These are phyloP conservation scores for Chamaenerion angustifolium DNA, from an alignment of 345 rosid genomes.

Conservation along the genomic window DNA sequence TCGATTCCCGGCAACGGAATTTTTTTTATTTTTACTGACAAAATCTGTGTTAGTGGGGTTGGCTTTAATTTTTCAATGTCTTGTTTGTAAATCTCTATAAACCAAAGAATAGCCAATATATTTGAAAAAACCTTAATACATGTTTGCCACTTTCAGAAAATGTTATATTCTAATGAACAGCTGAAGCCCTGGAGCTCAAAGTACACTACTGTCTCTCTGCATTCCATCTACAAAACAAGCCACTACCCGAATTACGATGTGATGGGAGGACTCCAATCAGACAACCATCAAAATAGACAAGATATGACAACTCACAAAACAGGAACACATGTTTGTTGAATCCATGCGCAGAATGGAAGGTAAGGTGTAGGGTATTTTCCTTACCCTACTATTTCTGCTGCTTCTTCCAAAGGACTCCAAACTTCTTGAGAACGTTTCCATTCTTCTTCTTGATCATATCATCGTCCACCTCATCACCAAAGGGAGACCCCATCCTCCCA, in stretches of 20 bases:
- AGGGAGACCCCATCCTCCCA: constrained; percentile 35
- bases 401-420: constrained; percentile 95
- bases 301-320: not conserved
- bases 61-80: too few species aligned
- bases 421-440: constrained; percentile 85
- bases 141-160: too few species aligned
- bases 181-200: not conserved
- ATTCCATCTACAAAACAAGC: constrained; percentile 4
- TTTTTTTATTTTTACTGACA: not conserved
- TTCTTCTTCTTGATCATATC: constrained; percentile 82
- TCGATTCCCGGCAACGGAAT: constrained; percentile 90
- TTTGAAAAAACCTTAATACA: too few species aligned
- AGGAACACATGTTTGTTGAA: not conserved
- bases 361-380: too few species aligned
- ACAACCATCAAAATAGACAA: too few species aligned
- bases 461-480: constrained; percentile 57
- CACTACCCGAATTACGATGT: constrained; percentile 2
- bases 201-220: not conserved
- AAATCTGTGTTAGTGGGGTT: too few species aligned
- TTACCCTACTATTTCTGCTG: constrained; percentile 37
- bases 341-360: too few species aligned
- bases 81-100: too few species aligned
- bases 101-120: too few species aligned
- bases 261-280: constrained; percentile 1
- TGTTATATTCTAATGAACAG: not conserved